These are phyloP conservation scores for Plasmodium blacklocki DNA, from an alignment of 169 alveolate species.

Conservation along the genomic window DNA sequence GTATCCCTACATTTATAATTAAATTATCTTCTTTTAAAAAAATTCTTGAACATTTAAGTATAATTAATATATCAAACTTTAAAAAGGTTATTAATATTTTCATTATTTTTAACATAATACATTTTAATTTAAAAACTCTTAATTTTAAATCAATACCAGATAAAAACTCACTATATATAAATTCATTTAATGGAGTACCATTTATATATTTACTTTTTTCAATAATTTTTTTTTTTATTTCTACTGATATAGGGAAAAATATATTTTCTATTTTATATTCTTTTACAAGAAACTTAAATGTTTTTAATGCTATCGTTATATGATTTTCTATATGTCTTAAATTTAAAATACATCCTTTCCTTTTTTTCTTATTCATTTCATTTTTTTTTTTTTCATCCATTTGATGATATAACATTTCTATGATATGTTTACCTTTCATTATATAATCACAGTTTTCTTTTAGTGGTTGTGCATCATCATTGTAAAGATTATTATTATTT, in stretches of 20 bases:
- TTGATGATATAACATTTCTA: background rate
- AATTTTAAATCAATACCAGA: conserved; percentile 65
- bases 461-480: background rate
- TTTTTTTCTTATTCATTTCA: conserved; percentile 1
- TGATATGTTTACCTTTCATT: background rate
- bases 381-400: background rate
- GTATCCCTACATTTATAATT: conserved; percentile 40
- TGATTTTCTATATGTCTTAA: conserved; percentile 21
- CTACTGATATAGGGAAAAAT: conserved; percentile 46
- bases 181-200: conserved; percentile 63
- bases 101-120: conserved; percentile 37
- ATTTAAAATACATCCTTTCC: background rate
- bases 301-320: conserved; percentile 12
- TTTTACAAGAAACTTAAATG: conserved; percentile 10
- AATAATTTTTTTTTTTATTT: conserved; percentile 6
- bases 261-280: conserved; percentile 41
- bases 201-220: conserved; percentile 59
- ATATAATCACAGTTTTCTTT: background rate
- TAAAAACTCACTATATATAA: conserved; percentile 62
- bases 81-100: conserved; percentile 17
- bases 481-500: background rate
- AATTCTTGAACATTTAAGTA: conserved; percentile 44
- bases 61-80: conserved; percentile 14
- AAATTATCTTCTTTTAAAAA: conserved; percentile 50
- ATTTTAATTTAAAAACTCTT: conserved; percentile 51